Evolutionary conservation across 2,329 filamentous ascomycete species (phyloP), one percentile per base, ranked within the genome.

Genomic region (Myriosclerotinia scirpicola): DNA sequence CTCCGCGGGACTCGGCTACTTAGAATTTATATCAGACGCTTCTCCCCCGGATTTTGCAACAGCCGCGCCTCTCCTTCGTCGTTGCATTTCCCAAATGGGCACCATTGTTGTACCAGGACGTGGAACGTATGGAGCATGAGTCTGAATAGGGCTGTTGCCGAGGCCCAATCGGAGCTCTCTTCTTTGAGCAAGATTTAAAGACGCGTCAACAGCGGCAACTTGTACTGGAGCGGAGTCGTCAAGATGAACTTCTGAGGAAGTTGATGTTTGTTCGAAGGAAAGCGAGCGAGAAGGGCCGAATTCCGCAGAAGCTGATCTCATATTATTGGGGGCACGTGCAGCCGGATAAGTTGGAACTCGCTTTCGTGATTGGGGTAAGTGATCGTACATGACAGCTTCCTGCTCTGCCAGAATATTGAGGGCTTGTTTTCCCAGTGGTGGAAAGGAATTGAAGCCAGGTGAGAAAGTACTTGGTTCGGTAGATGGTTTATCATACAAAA

Each of bases 321-420:
- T 22, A 2, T 2, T 22, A 6, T 15, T 22, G 30, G 20, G 30
- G 9, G 7, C 15, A 22, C 12, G 30, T 26, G 34, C 7, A 22
- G 50, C 0, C 26, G 8, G 14, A 20, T n/a, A 15, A 9, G 20
- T 30, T 6, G 1, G 11, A 15, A 20, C 15, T 44, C 44, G 22
- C 12, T 60, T 50, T 15, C 17, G n/a, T 22, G 15, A 14, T 50
- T 60, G 14, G 20, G 44, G 30, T 4, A 60, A 22, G 11, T 60
- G n/a, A 20, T 20, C n/a, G 50, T 50, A 26, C 58, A 50, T 26
- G 0, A 60, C 38, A 9, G 44, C 34, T 2, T 30, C 58, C 34
- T 60, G 58, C 8, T 60, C 44, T 38, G 58, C 30, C 6, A 60
- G 6, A 20, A 34, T n/a, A 60, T 60, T 44, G 38, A 60, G 58